These are phyloP conservation scores for Claviceps africana DNA, from an alignment of 2,329 filamentous ascomycete species.

Conservation along the genomic window DNA sequence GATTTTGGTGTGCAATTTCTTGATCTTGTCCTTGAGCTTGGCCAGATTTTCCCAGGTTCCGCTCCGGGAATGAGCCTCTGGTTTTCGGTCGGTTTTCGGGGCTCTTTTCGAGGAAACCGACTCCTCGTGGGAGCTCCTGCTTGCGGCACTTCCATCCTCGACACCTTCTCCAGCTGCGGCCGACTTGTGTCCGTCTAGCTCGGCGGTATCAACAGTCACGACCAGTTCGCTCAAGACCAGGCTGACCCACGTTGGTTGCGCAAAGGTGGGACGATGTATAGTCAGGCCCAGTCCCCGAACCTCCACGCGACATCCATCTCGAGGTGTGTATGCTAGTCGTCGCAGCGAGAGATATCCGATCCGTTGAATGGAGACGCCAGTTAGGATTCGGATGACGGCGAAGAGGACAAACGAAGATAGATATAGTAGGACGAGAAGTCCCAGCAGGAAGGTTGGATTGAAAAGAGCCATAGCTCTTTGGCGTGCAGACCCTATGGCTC, in stretches of 20 bases:
- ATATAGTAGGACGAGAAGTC: constrained; percentile 73
- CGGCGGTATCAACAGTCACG: constrained; percentile 65
- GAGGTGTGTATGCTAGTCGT: constrained; percentile 77
- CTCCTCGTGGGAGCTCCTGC: constrained; percentile 13
- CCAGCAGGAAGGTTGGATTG: constrained; percentile 71
- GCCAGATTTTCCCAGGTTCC: constrained; percentile 72
- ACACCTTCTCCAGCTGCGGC: constrained; percentile 15
- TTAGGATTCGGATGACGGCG: constrained; percentile 80
- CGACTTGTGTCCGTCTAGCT: constrained; percentile 39
- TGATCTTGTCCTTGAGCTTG: constrained; percentile 69
- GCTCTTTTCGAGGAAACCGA: constrained; percentile 6
- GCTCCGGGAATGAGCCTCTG: constrained; percentile 33
- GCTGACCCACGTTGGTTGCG: constrained; percentile 92
- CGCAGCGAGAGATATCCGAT: constrained; percentile 86
- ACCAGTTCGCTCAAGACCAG: constrained; percentile 75
- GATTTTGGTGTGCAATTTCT: constrained; percentile 72
- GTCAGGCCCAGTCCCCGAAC: constrained; percentile 78
- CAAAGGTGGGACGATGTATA: constrained; percentile 86
- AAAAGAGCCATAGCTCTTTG: constrained; percentile 43
- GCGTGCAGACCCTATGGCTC: background rate
- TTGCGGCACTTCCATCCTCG: constrained; percentile 12
- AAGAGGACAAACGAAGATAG: constrained; percentile 87
- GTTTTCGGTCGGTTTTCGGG: constrained; percentile 8
- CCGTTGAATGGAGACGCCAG: constrained; percentile 88
- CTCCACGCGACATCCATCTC: constrained; percentile 79